Base-by-base conservation (phyloP, 257 asterid species). In the Hygrophila difformis region DNA sequence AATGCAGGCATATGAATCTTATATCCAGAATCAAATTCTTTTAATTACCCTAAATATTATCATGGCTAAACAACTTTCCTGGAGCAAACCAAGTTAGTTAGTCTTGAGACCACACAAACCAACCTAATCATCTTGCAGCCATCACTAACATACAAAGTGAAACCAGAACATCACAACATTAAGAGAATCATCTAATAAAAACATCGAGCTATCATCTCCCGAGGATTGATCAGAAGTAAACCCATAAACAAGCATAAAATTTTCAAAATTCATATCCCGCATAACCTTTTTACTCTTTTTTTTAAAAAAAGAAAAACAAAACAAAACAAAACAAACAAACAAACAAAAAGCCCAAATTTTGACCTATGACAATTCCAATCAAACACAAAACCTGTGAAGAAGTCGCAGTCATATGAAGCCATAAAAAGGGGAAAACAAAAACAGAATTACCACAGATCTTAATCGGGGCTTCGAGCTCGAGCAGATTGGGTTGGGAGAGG, bases 381-480 rank as follows among this genome's bases (percentile, higher is more conserved):
- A 12, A 44, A 38, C 36, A 31, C 7, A 55, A 8, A 35, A 15
- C n/a, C n/a, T n/a, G n/a, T n/a, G n/a, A n/a, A n/a, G n/a, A n/a
- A n/a, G n/a, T n/a, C n/a, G n/a, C n/a, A n/a, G n/a, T 18, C 26
- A 44, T 36, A 11, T 37, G 14, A 47, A 4, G 34, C 12, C 49
- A n/a, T 16, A 1, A 20, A 48, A 39, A 22, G 33, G 21, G 14
- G 18, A 14, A 3, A 12, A 49, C 10, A 41, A 20, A 18, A 11
- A 39, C 8, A 18, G 21, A 0, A 34, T 34, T 80, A 84, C 92
- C 92, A 53, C 94, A 83, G 66, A 83, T 83, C 87, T 83, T 83
- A 56, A 83, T 83, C 52, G 91, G 94, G 17, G 94, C 87, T 58
- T 79, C 87, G 5, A 83, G 84, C 78, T 83, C 94, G 51, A 83